Evolutionary conservation across 2,329 filamentous ascomycete genomes (phyloP).

Genomic region (Aspergillus viridinutans): DNA sequence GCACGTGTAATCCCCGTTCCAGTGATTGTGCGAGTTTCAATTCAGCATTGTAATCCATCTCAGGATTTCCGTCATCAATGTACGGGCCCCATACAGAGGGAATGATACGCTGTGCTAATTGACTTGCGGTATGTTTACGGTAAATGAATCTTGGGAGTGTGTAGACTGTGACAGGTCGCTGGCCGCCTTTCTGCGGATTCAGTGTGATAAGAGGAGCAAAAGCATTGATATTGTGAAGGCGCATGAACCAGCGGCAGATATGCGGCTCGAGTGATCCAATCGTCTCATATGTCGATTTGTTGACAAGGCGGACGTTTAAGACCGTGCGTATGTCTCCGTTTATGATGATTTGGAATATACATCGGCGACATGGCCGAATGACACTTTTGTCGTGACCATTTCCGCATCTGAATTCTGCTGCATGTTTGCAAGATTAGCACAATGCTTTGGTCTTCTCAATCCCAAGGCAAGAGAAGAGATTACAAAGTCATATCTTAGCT

Average conservation of each 20-base stretch:
- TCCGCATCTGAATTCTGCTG: constrained; percentile 8
- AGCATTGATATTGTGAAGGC: constrained; percentile 51
- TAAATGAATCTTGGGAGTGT: constrained; percentile 19
- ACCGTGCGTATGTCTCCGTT: constrained; percentile 20
- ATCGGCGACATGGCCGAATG: constrained; percentile 24
- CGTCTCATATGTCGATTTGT: constrained; percentile 23
- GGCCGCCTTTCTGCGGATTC: constrained; percentile 20
- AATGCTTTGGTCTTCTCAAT: background rate
- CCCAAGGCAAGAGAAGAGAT: background rate
- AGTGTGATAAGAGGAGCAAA: constrained; percentile 54
- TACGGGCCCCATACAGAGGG: constrained; percentile 27
- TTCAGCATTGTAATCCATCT: constrained; percentile 26
- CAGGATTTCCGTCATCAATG: constrained; percentile 16
- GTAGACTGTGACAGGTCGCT: constrained; percentile 17
- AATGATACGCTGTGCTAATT: constrained; percentile 20
- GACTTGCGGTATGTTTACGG: constrained; percentile 18
- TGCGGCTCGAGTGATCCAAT: constrained; percentile 24
- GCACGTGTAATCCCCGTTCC: constrained; percentile 24
- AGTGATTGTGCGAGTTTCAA: constrained; percentile 20
- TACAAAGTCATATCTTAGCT: background rate
- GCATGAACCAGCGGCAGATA: constrained; percentile 26
- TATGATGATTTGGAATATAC: constrained; percentile 28
- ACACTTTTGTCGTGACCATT: constrained; percentile 6
- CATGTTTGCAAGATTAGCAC: constrained; percentile 3
- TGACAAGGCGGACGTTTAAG: constrained; percentile 21